phyloP scores from a whole-genome alignment of 768 basidiomycete species.

The Daedaleopsis sinensis region DNA sequence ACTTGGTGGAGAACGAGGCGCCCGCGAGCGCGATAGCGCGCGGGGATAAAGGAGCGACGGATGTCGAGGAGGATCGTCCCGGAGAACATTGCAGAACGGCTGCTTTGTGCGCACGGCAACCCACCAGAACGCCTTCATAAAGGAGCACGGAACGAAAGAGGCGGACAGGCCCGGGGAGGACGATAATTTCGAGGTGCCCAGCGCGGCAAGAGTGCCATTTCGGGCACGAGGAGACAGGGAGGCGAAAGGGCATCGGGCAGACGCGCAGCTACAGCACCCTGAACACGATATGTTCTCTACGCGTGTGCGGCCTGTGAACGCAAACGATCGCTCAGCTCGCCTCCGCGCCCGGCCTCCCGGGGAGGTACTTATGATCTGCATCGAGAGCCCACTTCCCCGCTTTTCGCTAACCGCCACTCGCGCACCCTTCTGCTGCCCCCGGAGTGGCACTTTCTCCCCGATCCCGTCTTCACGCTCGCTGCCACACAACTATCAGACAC shows the following conservation, averaged over 20 bases:
- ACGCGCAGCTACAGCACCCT: slow-evolving; percentile 18
- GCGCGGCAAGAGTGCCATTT: slow-evolving; percentile 20
- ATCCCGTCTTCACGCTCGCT: not conserved
- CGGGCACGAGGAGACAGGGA: slow-evolving; percentile 32
- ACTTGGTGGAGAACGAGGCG: not conserved
- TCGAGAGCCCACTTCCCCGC: slow-evolving; percentile 3
- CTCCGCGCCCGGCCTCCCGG: slow-evolving; percentile 9
- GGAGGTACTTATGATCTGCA: slow-evolving; percentile 15
- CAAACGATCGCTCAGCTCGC: slow-evolving; percentile 11
- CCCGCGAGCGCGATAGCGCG: not conserved
- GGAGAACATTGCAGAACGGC: not conserved
- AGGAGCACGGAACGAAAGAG: slow-evolving; percentile 18
- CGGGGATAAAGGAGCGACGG: not conserved
- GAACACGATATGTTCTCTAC: slow-evolving; percentile 15
- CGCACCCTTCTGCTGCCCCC: not conserved
- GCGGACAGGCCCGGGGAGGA: slow-evolving; percentile 13
- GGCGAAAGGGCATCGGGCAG: slow-evolving; percentile 16
- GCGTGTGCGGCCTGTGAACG: slow-evolving; percentile 4
- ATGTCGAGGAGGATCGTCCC: not conserved
- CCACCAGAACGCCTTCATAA: slow-evolving; percentile 16
- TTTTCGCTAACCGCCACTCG: not conserved
- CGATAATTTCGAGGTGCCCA: not conserved
- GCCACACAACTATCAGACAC: not conserved
- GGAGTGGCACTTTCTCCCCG: not conserved
- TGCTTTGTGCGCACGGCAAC: slow-evolving; percentile 2